Base-by-base conservation (phyloP, 1,284 basidiomycete genomes). In the Quambalaria eucalypti region DNA sequence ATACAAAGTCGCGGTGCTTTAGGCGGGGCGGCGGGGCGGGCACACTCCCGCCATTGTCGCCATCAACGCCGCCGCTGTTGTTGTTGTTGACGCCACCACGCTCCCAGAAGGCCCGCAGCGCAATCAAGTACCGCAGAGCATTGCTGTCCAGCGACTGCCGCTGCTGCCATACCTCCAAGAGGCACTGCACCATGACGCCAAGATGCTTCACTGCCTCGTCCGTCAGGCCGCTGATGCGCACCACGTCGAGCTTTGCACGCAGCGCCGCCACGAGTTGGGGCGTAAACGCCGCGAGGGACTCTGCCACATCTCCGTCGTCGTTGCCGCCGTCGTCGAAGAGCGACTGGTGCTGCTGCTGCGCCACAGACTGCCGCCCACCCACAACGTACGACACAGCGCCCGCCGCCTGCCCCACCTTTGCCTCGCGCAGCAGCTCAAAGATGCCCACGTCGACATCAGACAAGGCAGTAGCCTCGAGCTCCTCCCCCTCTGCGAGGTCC, bases 1-100 rank as follows among this genome's bases (percentile, higher is more conserved):
- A 97, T 8, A 93, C 81, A 78, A 92, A 88, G 73, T 96, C 92
- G 36, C 90, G 84, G 74, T 88, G 92, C 21, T 88, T 84, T 50
- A 93, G 79, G 14, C 25, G 42, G 21, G 25, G 25, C 42, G 25
- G 19, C 36, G 36, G 36, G n/a, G n/a, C n/a, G n/a, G n/a, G n/a
- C n/a, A n/a, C n/a, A n/a, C n/a, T n/a, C n/a, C n/a, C n/a, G n/a
- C n/a, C n/a, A n/a, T n/a, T n/a, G n/a, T n/a, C n/a, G n/a, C n/a
- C n/a, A n/a, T n/a, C n/a, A n/a, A n/a, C n/a, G n/a, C n/a, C n/a
- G n/a, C n/a, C n/a, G n/a, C n/a, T n/a, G n/a, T n/a, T n/a, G n/a
- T n/a, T n/a, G n/a, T n/a, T n/a, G n/a, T n/a, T n/a, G n/a, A n/a
- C n/a, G n/a, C n/a, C n/a, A n/a, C n/a, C n/a, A n/a, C n/a, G n/a